These are phyloP conservation scores for Hyaloscypha bicolor DNA, from an alignment of 495 filamentous ascomycete species.

Conservation along the genomic window DNA sequence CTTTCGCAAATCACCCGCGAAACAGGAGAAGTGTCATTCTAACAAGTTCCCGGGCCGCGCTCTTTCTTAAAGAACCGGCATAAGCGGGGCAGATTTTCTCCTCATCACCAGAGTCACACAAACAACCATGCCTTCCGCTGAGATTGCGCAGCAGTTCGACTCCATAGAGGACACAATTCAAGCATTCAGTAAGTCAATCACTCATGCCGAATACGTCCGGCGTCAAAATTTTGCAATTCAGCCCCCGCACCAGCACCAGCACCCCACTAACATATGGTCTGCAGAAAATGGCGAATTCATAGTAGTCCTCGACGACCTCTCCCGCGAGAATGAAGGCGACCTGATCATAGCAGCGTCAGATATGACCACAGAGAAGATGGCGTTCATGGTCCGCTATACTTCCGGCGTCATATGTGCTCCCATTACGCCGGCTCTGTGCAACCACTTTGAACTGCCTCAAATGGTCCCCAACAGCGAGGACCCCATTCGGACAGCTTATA, in stretches of 20 bases:
- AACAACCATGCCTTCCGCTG: conserved; percentile 30
- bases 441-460: conserved; percentile 74
- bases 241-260: conserved; percentile 12
- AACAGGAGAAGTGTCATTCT: neutral
- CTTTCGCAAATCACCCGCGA: neutral
- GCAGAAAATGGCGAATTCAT: conserved; percentile 90
- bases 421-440: conserved; percentile 65
- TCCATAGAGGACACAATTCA: conserved; percentile 81
- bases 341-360: conserved; percentile 91
- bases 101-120: conserved; percentile 8
- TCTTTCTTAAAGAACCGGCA: conserved; percentile 6
- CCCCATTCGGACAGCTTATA: conserved; percentile 90
- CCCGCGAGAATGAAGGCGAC: conserved; percentile 97
- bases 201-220: conserved; percentile 7
- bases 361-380: conserved; percentile 87
- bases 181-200: conserved; percentile 71
- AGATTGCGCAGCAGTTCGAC: conserved; percentile 63
- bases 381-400: conserved; percentile 88
- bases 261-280: conserved; percentile 4
- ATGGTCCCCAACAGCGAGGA: conserved; percentile 86
- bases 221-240: neutral
- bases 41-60: neutral
- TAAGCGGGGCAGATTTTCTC: conserved; percentile 28
- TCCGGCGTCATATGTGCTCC: conserved; percentile 93
- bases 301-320: conserved; percentile 85